phyloP scores from a whole-genome alignment of 768 basidiomycete genomes.

The Panellus pusillus region DNA sequence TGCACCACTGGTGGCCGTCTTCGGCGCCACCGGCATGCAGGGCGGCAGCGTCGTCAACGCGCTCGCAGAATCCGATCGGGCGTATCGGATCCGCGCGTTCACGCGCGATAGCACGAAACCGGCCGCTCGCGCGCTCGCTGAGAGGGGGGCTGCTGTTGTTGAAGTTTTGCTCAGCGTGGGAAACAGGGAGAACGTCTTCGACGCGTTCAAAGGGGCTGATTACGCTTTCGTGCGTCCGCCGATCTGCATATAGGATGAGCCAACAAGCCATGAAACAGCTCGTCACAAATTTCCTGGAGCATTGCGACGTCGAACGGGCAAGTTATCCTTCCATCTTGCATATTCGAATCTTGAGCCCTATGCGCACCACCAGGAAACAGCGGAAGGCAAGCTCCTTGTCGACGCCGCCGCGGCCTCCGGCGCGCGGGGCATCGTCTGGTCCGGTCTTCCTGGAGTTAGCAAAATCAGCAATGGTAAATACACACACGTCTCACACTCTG shows the following conservation, averaged over 20 bases:
- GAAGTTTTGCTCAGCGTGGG: background rate
- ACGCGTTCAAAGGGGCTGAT: constrained; percentile 5
- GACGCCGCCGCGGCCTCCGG: constrained; percentile 10
- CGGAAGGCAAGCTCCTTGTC: constrained; percentile 9
- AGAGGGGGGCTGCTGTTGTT: background rate
- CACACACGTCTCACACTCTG: background rate
- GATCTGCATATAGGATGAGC: background rate
- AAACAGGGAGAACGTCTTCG: background rate
- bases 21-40: background rate
- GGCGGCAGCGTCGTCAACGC: constrained; percentile 4
- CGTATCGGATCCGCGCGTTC: background rate
- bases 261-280: constrained; percentile 1
- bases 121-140: background rate
- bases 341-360: no score
- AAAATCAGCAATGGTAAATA: constrained; percentile 6
- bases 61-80: background rate
- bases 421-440: constrained; percentile 9
- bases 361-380: background rate
- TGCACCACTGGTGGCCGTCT: constrained; percentile 1
- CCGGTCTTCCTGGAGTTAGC: background rate
- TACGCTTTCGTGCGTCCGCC: constrained; percentile 1
- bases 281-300: constrained; percentile 11
- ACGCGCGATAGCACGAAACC: background rate
- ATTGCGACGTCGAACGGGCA: background rate
- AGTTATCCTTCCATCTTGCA: background rate